These are phyloP conservation scores for Aspergillus ochraceus DNA, from an alignment of 2,329 filamentous ascomycete genomes.

Conservation along the genomic window DNA sequence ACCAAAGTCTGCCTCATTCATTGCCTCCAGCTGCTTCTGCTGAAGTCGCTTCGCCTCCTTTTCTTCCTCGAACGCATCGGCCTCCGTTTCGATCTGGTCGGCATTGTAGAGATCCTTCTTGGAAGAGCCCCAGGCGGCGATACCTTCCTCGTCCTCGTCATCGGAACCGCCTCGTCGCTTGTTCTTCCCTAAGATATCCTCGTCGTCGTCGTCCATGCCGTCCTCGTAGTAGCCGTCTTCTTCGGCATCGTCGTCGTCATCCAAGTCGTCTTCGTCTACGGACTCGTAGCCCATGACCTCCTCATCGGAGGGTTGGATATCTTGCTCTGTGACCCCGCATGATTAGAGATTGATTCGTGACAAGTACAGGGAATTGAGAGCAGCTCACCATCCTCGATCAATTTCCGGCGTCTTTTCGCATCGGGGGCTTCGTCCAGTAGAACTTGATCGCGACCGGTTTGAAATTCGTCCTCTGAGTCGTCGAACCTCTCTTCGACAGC, in stretches of 20 bases:
- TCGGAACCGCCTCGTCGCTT: slow-evolving; percentile 26
- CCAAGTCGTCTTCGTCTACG: slow-evolving; percentile 48
- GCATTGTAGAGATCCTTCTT: slow-evolving; percentile 92
- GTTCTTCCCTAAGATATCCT: slow-evolving; percentile 17
- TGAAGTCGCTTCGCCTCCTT: slow-evolving; percentile 84
- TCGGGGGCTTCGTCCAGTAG: slow-evolving; percentile 78
- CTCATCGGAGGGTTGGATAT: slow-evolving; percentile 61
- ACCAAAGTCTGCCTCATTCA: slow-evolving; percentile 89
- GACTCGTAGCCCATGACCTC: slow-evolving; percentile 59
- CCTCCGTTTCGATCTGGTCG: slow-evolving; percentile 70
- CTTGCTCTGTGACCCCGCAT: slow-evolving; percentile 47
- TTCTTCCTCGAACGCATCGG: slow-evolving; percentile 85
- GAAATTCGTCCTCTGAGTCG: slow-evolving; percentile 92
- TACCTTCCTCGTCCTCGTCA: slow-evolving; percentile 52
- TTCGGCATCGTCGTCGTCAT: slow-evolving; percentile 38
- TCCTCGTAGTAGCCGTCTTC: slow-evolving; percentile 48
- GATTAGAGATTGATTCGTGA: too few relatives aligned
- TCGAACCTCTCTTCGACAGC: slow-evolving; percentile 71
- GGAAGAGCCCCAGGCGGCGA: slow-evolving; percentile 81
- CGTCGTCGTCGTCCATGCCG: slow-evolving; percentile 37
- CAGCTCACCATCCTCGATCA: slow-evolving; percentile 63
- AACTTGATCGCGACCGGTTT: slow-evolving; percentile 81
- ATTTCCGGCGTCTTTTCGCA: slow-evolving; percentile 72
- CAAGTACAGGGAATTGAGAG: not conserved
- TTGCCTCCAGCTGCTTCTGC: slow-evolving; percentile 83